Evolutionary conservation across 2,329 filamentous ascomycete species (phyloP).

Genomic region (Pseudopithomyces maydicus): DNA sequence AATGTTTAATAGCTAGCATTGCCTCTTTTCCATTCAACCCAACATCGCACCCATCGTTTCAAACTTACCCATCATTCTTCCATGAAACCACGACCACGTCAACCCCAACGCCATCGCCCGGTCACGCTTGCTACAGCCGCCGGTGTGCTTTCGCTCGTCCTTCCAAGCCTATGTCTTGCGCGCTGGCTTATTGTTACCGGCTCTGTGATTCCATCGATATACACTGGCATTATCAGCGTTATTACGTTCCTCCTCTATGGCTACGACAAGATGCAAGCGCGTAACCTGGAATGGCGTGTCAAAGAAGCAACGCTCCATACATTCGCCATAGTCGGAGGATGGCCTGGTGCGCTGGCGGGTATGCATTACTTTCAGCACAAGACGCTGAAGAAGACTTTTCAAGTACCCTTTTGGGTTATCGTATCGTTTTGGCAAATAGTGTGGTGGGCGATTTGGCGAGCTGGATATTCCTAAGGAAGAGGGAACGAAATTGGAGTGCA

Average conservation of each 20-base stretch:
- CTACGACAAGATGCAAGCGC: conserved; percentile 43
- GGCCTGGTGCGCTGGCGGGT: conserved; percentile 39
- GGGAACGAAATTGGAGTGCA: not conserved
- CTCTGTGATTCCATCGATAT: conserved; percentile 21
- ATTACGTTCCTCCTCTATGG: conserved; percentile 39
- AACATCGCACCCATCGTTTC: not conserved
- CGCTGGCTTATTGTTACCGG: conserved; percentile 27
- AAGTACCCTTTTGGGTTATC: conserved; percentile 38
- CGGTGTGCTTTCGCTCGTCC: conserved; percentile 48
- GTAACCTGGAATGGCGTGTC: conserved; percentile 38
- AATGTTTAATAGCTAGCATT: not conserved
- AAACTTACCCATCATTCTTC: not conserved
- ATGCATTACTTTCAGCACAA: conserved; percentile 46
- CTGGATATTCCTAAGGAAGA: not conserved
- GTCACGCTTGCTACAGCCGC: conserved; percentile 29
- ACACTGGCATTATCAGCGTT: conserved; percentile 23
- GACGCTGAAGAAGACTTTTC: conserved; percentile 36
- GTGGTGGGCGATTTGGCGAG: conserved; percentile 28
- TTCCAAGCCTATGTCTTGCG: conserved; percentile 61
- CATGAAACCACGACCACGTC: not conserved
- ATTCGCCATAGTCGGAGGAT: conserved; percentile 36
- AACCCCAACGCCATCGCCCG: conserved; percentile 27
- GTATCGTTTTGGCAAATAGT: conserved; percentile 34
- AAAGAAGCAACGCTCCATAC: conserved; percentile 37
- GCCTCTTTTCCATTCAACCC: not conserved